A percentile compares a stretch with the other conserved stretches of the same genome.
These are phyloP conservation scores for Trichophyton equinum DNA, from an alignment of 2,329 filamentous ascomycete species.

Conservation along the genomic window DNA sequence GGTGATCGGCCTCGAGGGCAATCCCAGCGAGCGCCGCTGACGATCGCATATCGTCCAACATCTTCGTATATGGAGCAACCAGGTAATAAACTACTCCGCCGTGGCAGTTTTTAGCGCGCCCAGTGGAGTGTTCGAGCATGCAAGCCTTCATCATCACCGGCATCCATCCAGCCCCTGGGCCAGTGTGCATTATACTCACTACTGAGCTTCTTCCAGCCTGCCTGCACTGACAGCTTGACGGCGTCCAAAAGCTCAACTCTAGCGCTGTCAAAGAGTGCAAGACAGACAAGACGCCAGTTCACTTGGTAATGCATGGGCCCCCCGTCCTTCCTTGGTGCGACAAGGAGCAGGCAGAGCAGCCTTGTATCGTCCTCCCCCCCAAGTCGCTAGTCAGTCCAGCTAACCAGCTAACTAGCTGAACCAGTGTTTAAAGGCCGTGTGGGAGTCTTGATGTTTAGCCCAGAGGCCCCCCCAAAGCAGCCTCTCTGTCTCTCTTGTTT, in stretches of 20 bases:
- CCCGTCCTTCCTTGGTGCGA: not conserved
- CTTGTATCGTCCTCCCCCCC: too few relatives aligned
- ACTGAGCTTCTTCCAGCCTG: too few relatives aligned
- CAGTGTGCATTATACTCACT: too few relatives aligned
- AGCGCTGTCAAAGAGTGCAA: too few relatives aligned
- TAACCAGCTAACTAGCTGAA: too few relatives aligned
- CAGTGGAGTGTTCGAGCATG: not conserved
- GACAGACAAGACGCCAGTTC: not conserved
- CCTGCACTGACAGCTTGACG: not conserved
- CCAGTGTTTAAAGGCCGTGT: too few relatives aligned
- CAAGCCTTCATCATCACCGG: not conserved
- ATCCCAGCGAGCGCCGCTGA: not conserved
- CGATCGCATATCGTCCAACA: not conserved
- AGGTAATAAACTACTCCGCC: not conserved
- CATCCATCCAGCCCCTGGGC: not conserved
- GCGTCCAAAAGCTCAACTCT: too few relatives aligned
- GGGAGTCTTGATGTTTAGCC: too few relatives aligned
- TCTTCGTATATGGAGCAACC: not conserved
- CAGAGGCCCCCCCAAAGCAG: too few relatives aligned
- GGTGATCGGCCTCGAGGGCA: not conserved
- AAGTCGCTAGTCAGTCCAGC: too few relatives aligned
- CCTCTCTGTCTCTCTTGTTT: too few relatives aligned
- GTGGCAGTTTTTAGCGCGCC: not conserved
- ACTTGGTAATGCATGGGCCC: not conserved
- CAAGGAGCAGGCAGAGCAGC: not conserved